These are phyloP conservation scores for Venustampulla echinocandica DNA, from an alignment of 495 filamentous ascomycete genomes.

Conservation along the genomic window DNA sequence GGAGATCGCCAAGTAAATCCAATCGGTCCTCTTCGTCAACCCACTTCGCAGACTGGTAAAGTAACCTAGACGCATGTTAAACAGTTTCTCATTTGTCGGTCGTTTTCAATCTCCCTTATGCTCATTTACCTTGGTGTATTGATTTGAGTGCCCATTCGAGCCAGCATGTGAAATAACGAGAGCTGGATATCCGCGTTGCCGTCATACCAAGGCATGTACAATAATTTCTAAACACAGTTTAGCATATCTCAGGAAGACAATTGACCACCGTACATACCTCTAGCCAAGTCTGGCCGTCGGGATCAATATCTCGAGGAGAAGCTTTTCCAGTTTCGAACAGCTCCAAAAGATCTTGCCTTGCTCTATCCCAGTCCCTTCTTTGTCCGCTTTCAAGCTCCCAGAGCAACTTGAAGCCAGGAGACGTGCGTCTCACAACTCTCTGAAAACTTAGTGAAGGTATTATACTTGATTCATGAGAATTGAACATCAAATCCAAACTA, in stretches of 20 bases:
- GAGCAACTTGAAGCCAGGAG: slow-evolving; percentile 3
- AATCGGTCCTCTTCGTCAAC: too few species aligned
- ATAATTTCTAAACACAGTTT: neutral
- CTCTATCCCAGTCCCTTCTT: neutral
- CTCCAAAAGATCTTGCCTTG: neutral
- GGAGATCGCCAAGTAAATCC: too few species aligned
- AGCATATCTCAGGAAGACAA: slow-evolving; percentile 1
- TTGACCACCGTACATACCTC: neutral
- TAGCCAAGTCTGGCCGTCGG: neutral
- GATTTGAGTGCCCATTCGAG: neutral
- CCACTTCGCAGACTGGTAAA: too few species aligned
- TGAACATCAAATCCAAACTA: neutral
- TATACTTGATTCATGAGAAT: neutral
- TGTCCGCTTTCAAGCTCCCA: too few species aligned
- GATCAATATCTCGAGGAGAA: neutral
- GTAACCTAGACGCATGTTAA: too few species aligned
- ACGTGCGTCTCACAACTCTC: neutral
- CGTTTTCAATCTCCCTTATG: too few species aligned
- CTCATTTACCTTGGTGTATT: slow-evolving; percentile 2
- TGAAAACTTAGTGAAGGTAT: neutral
- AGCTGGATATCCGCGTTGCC: neutral
- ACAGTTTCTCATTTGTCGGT: too few species aligned
- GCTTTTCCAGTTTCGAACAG: neutral
- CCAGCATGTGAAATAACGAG: neutral
- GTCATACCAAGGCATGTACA: neutral